Conservation (phyloP, 495 filamentous ascomycete genomes). For the Parmelia sp. region DNA sequence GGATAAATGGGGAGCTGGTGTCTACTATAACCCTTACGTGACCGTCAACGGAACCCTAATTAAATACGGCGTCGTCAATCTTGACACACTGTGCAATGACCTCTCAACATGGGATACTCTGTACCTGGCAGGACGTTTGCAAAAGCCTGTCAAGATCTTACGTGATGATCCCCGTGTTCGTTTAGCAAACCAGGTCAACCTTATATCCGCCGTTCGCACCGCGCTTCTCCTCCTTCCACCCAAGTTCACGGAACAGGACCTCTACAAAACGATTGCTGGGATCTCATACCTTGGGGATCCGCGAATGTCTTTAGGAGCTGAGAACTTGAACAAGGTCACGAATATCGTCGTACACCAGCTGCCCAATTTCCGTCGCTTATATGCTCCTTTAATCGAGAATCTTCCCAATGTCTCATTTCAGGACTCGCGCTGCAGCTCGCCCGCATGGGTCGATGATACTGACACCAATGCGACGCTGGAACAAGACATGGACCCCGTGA, state of each 20-base stretch:
- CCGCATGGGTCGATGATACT: slow-evolving; percentile 61
- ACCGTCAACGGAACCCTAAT: slow-evolving; percentile 94
- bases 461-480: slow-evolving; percentile 53
- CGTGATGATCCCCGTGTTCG: slow-evolving; percentile 87
- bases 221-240: slow-evolving; percentile 79
- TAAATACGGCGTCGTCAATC: slow-evolving; percentile 94
- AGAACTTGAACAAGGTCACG: slow-evolving; percentile 85
- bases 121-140: slow-evolving; percentile 87
- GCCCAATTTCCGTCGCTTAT: slow-evolving; percentile 81
- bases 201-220: slow-evolving; percentile 83
- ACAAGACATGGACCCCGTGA: slow-evolving; percentile 88
- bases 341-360: slow-evolving; percentile 93
- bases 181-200: slow-evolving; percentile 89
- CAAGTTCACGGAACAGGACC: slow-evolving; percentile 74
- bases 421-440: slow-evolving; percentile 55
- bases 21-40: slow-evolving; percentile 96
- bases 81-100: slow-evolving; percentile 79
- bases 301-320: slow-evolving; percentile 79
- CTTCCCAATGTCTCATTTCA: slow-evolving; percentile 82
- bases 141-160: slow-evolving; percentile 97
- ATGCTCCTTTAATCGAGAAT: slow-evolving; percentile 78
- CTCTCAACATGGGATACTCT: slow-evolving; percentile 84
- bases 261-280: slow-evolving; percentile 83
- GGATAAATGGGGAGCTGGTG: slow-evolving; percentile 82
- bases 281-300: slow-evolving; percentile 93